Base-by-base conservation (phyloP, 2,329 filamentous ascomycete species). In the Stenocarpella maydis region DNA sequence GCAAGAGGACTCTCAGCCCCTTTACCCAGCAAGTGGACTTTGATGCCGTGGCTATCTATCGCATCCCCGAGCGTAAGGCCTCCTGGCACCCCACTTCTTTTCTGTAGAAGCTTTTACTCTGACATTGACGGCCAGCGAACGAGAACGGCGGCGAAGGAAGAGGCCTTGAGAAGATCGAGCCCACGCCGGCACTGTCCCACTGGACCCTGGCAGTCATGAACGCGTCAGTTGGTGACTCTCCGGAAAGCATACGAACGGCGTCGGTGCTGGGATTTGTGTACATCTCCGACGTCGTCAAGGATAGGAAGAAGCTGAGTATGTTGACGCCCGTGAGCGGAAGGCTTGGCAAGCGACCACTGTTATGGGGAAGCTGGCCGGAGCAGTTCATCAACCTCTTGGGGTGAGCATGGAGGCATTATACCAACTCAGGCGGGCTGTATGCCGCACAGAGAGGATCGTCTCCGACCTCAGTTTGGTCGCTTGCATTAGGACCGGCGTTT, bases 201-300 rank as follows among this genome's bases (percentile, higher is more conserved):
- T 92, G 91, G 77, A 86, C 97, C 0, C 83, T 98, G 10, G 94
- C 95, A 0, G 90, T 99, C 65, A 94, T 97, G 80, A 90, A 94
- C 76, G 94, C 92, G 54, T 86, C 88, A 2, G 80, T 88, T 0
- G 90, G 87, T 55, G 94, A 96, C 71, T 82, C 87, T 0, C 87
- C 91, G 8, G 90, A 93, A 58, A 87, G 88, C 1, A 90, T 98
- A 53, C 88, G 93, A 15, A 91, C 95, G 74, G 90, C 94, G 9
- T 92, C 91, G 68, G 90, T 98, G 37, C 92, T 97, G 87, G 96
- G 96, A 0, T 99, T 97, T 76, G 87, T 98, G 37, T 98, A 97
- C 76, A 92, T 98, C 19, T 91, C 93, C 0, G 93, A 97, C 71
- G 93, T 98, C 4, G 95, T 99, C 76, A 92, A 93, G 76, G 91